Base-by-base conservation (phyloP, 495 filamentous ascomycete genomes). In the Clohesyomyces aquaticus region DNA sequence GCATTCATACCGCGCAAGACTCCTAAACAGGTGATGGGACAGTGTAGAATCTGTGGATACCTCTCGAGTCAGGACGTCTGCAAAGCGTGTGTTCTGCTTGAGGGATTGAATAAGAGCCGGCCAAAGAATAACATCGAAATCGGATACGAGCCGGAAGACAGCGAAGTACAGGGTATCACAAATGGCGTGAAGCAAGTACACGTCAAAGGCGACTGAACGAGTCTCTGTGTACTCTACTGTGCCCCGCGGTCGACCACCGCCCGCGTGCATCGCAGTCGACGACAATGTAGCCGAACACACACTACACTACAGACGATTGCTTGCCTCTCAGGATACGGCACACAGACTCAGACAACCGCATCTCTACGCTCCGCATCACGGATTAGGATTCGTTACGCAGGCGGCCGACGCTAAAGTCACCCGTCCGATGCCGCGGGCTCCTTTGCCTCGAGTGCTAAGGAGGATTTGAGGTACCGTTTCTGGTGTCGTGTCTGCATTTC, bases 31-130 rank as follows among this genome's bases (percentile, higher is more conserved):
- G 85, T 83, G n/a, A 80, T 96, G 59, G 88, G 91, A 4, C 88
- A 85, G 66, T 98, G 94, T 71, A 85, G 83, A 69, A 86, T 84
- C 26, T 98, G 94, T 67, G 94, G 94, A 11, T 98, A 98, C 71
- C 88, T 98, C 72, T 96, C 93, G 0, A 96, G 91, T 71, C 94
- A 98, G 74, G 81, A 82, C n/a, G 83, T 96, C 43, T 98, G 94
- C 77, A 95, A 98, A 75, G 94, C 94, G 0, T 98, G 94, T 76
- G 86, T 83, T 59, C 79, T 98, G 18, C 83, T 98, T 12, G 93
- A 98, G 65, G 90, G 90, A 0, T 75, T 98, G 61, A 98, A 97
- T 71, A 95, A 93, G 78, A 96, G 90, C 69, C 77, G 92, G 32
- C 88, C 94, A 21, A 88, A 88, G 78, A 90, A 66, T 22, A n/a